Percentiles rank a stretch among this genome's conserved stretches.
Evolutionary conservation across 2,329 filamentous ascomycete genomes (phyloP).

Genomic region (Colletotrichum sp.): DNA sequence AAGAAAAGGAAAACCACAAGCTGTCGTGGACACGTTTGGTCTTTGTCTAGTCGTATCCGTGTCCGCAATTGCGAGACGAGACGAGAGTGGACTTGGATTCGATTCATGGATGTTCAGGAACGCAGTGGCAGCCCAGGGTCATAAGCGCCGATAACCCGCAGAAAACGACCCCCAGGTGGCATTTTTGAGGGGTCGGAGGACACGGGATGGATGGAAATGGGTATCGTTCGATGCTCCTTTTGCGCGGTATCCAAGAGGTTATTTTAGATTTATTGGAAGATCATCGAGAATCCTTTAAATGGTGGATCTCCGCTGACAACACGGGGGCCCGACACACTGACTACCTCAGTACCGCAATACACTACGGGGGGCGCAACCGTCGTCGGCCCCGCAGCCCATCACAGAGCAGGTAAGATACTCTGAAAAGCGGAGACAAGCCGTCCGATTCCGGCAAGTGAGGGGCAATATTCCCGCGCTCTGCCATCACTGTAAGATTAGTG

Average conservation of each 20-base stretch:
- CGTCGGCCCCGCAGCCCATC: background rate
- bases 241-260: conserved; percentile 7
- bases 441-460: conserved; percentile 8
- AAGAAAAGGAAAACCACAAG: background rate
- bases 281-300: conserved; percentile 11
- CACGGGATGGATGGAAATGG: background rate
- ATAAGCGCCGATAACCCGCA: background rate
- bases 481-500: conserved; percentile 9
- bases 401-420: background rate
- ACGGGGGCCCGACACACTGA: background rate
- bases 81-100: background rate
- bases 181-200: background rate
- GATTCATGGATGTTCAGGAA: background rate
- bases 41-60: background rate
- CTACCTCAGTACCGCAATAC: too few relatives aligned
- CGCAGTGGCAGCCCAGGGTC: background rate
- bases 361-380: background rate
- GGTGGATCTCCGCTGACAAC: conserved; percentile 16
- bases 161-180: background rate
- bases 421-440: background rate
- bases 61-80: background rate
- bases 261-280: conserved; percentile 20
- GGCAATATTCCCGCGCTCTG: conserved; percentile 9
- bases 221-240: conserved; percentile 6
- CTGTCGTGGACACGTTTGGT: background rate